These are phyloP conservation scores for Fusarium continuum DNA, from an alignment of 2,329 filamentous ascomycete genomes.

Conservation along the genomic window DNA sequence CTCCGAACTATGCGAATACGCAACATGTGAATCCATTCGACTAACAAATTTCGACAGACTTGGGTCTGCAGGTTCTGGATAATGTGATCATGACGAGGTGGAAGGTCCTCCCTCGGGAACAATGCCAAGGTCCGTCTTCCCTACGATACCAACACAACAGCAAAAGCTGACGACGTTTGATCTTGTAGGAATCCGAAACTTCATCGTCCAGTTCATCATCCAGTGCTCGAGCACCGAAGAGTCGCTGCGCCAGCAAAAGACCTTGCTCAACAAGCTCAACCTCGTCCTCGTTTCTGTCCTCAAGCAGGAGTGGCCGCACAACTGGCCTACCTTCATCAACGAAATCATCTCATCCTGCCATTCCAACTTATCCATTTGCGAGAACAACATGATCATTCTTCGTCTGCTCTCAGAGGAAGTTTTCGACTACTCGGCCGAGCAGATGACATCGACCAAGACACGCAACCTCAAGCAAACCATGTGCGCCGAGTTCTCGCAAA, in stretches of 20 bases:
- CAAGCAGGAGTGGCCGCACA: slow-evolving; percentile 99
- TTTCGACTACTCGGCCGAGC: slow-evolving; percentile 97
- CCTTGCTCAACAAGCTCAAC: slow-evolving; percentile 97
- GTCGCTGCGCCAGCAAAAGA: slow-evolving; percentile 82
- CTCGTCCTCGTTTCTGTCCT: slow-evolving; percentile 95
- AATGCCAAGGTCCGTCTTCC: slow-evolving; percentile 78
- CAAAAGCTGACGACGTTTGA: slow-evolving; percentile 22
- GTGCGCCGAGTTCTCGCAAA: slow-evolving; percentile 98
- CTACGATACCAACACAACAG: background rate
- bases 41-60: slow-evolving; percentile 64
- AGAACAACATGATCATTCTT: slow-evolving; percentile 99
- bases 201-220: slow-evolving; percentile 98
- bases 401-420: slow-evolving; percentile 96
- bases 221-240: slow-evolving; percentile 92
- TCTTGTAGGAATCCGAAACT: slow-evolving; percentile 89
- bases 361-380: slow-evolving; percentile 94
- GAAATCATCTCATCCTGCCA: slow-evolving; percentile 98
- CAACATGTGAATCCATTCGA: slow-evolving; percentile 9
- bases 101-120: slow-evolving; percentile 96
- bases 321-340: slow-evolving; percentile 99
- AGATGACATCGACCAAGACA: slow-evolving; percentile 99
- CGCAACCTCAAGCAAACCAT: slow-evolving; percentile 97
- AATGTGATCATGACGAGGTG: slow-evolving; percentile 98
- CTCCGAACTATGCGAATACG: background rate
- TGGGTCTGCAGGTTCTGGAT: slow-evolving; percentile 95